Conservation (phyloP, 331 rosid genomes). For the Pyrus hybrid region DNA sequence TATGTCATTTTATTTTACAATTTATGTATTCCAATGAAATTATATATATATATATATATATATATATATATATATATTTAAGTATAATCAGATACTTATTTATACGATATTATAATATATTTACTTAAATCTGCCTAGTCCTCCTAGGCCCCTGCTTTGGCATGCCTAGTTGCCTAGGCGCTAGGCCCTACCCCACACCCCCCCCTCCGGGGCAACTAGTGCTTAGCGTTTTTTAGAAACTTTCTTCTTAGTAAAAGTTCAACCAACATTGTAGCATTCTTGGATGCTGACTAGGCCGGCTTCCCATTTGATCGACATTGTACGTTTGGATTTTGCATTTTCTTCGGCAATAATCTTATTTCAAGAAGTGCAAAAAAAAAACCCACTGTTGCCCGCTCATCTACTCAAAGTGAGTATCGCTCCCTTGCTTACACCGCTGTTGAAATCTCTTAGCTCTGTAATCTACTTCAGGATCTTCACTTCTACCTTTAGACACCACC, state of each 20-base stretch:
- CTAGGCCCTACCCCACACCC: too few species aligned
- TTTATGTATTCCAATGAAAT: too few species aligned
- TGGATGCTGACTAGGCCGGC: not conserved
- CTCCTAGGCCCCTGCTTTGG: too few species aligned
- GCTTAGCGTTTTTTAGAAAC: too few species aligned
- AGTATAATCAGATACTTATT: too few species aligned
- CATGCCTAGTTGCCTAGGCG: too few species aligned
- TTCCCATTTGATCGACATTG: not conserved
- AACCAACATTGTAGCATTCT: not conserved
- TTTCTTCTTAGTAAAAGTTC: too few species aligned
- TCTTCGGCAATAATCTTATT: not conserved
- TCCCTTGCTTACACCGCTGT: not conserved
- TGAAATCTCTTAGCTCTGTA: not conserved
- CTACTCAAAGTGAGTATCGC: not conserved
- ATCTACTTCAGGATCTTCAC: not conserved
- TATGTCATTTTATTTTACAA: too few species aligned
- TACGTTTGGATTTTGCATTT: not conserved
- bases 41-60: too few species aligned
- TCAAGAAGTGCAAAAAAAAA: not conserved
- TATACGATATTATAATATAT: too few species aligned
- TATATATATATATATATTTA: too few species aligned
- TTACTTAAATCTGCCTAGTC: too few species aligned
- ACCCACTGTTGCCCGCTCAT: not conserved
- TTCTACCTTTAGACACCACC: not conserved
- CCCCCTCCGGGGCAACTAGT: rapidly evolving